These are phyloP conservation scores for Phytopythium delawarense DNA, from an alignment of 352 stramenopile genomes.

Conservation along the genomic window DNA sequence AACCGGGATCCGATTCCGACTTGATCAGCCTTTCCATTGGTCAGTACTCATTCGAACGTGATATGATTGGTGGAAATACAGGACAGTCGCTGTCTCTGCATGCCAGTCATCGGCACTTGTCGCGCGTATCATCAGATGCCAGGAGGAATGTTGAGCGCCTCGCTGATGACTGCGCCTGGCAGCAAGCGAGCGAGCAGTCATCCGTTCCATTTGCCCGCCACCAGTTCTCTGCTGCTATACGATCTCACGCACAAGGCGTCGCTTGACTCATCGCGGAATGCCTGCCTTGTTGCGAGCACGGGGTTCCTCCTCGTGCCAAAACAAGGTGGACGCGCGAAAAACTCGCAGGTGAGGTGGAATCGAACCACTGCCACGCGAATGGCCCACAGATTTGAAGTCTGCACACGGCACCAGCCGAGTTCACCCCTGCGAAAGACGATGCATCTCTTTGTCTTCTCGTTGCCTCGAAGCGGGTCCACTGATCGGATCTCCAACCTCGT, in stretches of 20 bases:
- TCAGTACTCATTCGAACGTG: neutral
- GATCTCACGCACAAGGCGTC: no score
- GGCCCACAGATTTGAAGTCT: conserved; percentile 93
- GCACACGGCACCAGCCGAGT: conserved; percentile 88
- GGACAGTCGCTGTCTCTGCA: neutral
- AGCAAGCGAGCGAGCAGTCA: neutral
- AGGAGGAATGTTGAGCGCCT: neutral
- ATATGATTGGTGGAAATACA: neutral
- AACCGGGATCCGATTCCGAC: conserved; percentile 1
- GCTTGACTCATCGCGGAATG: no score
- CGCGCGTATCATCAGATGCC: neutral
- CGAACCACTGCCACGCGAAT: conserved; percentile 88
- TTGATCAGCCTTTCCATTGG: neutral
- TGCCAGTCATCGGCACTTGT: conserved; percentile 5
- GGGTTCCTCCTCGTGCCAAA: conserved; percentile 5
- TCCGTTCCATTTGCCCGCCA: neutral
- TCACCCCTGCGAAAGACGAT: conserved; percentile 58
- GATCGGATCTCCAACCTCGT: no score
- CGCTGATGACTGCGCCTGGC: conserved; percentile 3
- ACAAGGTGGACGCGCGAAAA: conserved; percentile 28
- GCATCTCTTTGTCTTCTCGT: no score
- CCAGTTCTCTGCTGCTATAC: no score
- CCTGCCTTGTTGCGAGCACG: no score
- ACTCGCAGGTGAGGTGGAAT: conserved; percentile 88
- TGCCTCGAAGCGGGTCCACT: no score